Base-by-base conservation (phyloP, 164 flowering plant genomes). In the Vitis amurensis region DNA sequence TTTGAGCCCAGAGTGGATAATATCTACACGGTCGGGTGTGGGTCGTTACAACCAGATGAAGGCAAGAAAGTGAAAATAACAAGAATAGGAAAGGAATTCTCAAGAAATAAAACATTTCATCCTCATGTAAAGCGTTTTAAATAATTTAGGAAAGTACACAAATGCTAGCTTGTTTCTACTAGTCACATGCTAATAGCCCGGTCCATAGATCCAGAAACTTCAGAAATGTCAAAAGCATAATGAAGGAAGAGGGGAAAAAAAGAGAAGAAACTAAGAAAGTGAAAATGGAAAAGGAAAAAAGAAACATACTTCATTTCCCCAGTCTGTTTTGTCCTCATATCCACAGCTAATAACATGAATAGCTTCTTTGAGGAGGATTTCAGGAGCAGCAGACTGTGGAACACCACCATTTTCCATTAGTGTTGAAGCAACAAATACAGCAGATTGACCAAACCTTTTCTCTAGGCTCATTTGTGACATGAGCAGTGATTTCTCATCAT, bases 331-430 rank as follows among this genome's bases (percentile, higher is more conserved):
- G 62, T 76, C 79, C 31, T 76, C 79, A 29, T 76, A 76, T 11
- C 75, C 78, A 52, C 78, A 76, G 55, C 78, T 76, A 16, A 76
- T 76, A 29, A 76, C 78, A 69, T 76, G 79, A 48, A 76, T 76
- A 48, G 79, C 79, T 65, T 76, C 79, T 60, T 76, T 76, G 14
- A 76, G 75, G 37, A 76, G 76, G 10, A 66, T 51, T 51, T 67
- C 76, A n/a, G 79, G 76, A 50, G 66, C 68, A 3, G 79, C 61
- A 31, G 76, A 72, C 31, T 56, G 66, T 29, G 79, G 79, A 48
- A 76, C 69, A 44, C 79, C 79, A 29, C 79, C 79, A 51, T 76
- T 64, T 16, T 76, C 79, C 79, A 76, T 71, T 3, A 76, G 69
- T 6, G 79, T 76, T 6, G 79, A 72, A 50, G 76, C 69, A 15